phyloP scores from a whole-genome alignment of 2,329 filamentous ascomycete species.

The Orbilia brochopaga region DNA sequence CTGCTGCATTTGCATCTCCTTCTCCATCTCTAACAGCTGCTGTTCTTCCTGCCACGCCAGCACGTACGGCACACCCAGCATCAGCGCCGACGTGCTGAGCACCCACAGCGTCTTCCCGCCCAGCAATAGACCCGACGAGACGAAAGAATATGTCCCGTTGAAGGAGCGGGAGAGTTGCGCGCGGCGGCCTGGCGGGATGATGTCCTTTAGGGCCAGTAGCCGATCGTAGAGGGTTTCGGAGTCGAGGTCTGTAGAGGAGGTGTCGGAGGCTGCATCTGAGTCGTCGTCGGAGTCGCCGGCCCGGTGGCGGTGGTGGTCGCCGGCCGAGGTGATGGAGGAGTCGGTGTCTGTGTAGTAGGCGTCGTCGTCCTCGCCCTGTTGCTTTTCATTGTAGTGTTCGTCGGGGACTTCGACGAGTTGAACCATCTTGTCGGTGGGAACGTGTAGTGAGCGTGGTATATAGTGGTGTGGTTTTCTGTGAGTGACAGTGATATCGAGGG shows the following conservation, averaged over 20 bases:
- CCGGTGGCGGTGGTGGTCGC: not conserved
- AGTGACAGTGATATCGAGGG: constrained; percentile 5
- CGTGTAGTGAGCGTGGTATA: not conserved
- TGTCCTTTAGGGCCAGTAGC: constrained; percentile 74
- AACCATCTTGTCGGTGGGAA: constrained; percentile 71
- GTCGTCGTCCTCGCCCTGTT: constrained; percentile 74
- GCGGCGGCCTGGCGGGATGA: constrained; percentile 74
- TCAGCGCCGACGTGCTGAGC: constrained; percentile 82
- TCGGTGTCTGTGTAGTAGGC: constrained; percentile 93
- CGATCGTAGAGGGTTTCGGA: constrained; percentile 70
- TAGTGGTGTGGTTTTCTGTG: not conserved
- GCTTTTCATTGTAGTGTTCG: constrained; percentile 82
- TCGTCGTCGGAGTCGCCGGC: constrained; percentile 64
- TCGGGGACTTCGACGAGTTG: constrained; percentile 96
- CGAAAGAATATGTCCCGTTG: constrained; percentile 64
- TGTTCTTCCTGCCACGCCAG: constrained; percentile 94
- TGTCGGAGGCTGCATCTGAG: constrained; percentile 56
- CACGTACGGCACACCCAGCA: constrained; percentile 91
- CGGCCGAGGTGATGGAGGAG: constrained; percentile 70
- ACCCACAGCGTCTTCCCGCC: constrained; percentile 90
- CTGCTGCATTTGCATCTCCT: constrained; percentile 95
- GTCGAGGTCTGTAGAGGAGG: constrained; percentile 59
- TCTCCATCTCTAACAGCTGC: constrained; percentile 96
- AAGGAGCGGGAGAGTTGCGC: constrained; percentile 67
- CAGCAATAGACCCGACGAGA: constrained; percentile 70